Evolutionary conservation across 495 filamentous ascomycete genomes (phyloP), one percentile per base, ranked within the genome.

Genomic region (Wilcoxina mikolae): DNA sequence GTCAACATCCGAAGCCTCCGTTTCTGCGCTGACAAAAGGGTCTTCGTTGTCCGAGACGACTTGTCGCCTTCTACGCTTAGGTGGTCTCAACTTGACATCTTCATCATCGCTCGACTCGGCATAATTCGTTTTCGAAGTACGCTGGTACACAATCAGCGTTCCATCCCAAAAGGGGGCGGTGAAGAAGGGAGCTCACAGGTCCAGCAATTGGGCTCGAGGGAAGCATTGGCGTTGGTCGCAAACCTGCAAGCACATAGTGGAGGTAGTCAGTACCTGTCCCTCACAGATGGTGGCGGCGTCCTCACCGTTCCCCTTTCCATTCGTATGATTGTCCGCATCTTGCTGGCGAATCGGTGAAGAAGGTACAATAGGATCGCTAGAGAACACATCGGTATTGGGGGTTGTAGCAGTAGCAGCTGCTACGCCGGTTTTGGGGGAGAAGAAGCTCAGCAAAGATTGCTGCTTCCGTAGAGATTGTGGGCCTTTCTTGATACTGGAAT

Each of bases 21-120:
- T 22, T 22, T 12, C 49, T 3, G 31, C 23, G 31, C 18, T 23
- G 12, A 17, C 31, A 24, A 41, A 52, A 5, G 3, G 12, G 5
- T 88, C 83, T 31, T 84, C 82, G 38, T 79, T 77, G 23, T 84
- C 82, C 18, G 72, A 71, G 11, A 74, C 71, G 1, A 69, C 58
- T 4, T 70, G 39, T 25, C 59, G 54, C 9, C 45, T 42, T 58
- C 60, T 38, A 7, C 49, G 60, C 57, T 28, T 68, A 54, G 24
- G 68, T 29, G 18, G 68, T 67, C 43, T 68, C 46, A 28, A 68
- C 67, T 27, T 64, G 58, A 33, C 76, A 27, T 77, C 76, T 20
- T 80, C 78, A 4, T 82, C 78, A 28, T 76, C 75, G 27, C 76
- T 77, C 17, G 77, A 78, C 60, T 85, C 81, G 51, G 74, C 80